Percentiles rank a stretch among this genome's conserved stretches.
Conservation (phyloP, 73 alveolate genomes). For the Symbiodinium natans region DNA sequence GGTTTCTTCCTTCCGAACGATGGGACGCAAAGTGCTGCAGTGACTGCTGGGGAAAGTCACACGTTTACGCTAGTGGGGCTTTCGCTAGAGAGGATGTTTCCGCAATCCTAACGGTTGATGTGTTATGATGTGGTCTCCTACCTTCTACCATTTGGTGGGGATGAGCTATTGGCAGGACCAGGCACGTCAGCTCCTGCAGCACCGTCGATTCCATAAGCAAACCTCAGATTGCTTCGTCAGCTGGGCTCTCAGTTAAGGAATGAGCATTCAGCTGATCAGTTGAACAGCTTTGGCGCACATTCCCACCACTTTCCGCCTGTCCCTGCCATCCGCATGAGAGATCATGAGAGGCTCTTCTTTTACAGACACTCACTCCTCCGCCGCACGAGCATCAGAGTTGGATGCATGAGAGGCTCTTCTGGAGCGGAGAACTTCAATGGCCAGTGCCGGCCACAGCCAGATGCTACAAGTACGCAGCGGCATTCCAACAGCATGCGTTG, state of each 20-base stretch:
- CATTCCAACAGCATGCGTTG: background rate
- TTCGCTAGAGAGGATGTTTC: background rate
- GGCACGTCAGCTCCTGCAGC: constrained; percentile 3
- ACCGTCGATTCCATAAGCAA: background rate
- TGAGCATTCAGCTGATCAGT: background rate
- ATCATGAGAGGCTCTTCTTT: background rate
- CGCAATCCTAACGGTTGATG: background rate
- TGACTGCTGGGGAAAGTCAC: background rate
- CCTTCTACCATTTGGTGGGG: no score
- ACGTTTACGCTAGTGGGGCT: background rate
- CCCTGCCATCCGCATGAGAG: background rate
- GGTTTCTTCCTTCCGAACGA: background rate
- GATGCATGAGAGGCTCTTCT: background rate
- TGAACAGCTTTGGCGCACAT: no score
- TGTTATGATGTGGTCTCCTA: no score
- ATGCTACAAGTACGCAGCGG: background rate
- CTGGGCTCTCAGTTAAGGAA: background rate
- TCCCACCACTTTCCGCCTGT: no score
- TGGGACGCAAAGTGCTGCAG: background rate
- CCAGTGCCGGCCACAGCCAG: background rate
- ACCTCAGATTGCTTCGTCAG: background rate
- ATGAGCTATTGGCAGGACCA: background rate
- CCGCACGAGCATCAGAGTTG: background rate
- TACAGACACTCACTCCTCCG: background rate
- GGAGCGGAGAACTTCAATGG: background rate